Base-by-base conservation (phyloP, 176 grass and related monocot species). In the Juncus inflexus region DNA sequence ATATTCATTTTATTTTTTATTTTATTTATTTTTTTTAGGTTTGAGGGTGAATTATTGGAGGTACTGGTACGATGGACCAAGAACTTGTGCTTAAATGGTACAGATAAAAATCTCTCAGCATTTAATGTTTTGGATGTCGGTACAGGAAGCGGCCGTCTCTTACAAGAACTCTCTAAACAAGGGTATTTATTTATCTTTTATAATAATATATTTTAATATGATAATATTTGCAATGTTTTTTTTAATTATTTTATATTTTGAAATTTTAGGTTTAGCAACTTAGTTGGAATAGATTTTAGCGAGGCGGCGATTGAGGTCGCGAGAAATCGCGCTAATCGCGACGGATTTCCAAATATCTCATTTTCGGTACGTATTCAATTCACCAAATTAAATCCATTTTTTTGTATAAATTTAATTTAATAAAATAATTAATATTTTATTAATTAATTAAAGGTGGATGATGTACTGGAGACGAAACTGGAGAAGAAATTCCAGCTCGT, bases 221-320 rank as follows among this genome's bases (percentile, higher is more conserved):
- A 56, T 58, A 58, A 58, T 58, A 67, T 19, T 35, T 12, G 12
- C 11, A 47, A 3, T 3, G 49, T 14, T 49, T n/a, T 35, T 43
- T 66, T 52, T 15, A 45, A 37, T 28, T 28, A 28, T 28, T 28
- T 28, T 28, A 1, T 41, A 2, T 57, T n/a, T 66, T 42, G 53
- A 70, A 35, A 28, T 63, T 82, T 6, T 80, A 96, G 91, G 77
- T 96, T 91, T 77, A 70, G 68, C 55, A 77, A 96, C 83, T 69
- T 96, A 60, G 90, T 84, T 86, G 91, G 91, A 53, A 90, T 90
- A 9, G 87, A 96, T 83, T 90, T 90, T 45, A 86, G 82, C 66
- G 91, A 96, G 76, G 79, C 76, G 1, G 84, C 77, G 19, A 86
- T 91, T 72, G 91, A 96, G 63, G 74, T 88, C 68, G 91, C 91